Evolutionary conservation across 352 stramenopile genomes (phyloP).

Genomic region (Pythium coloratum): DNA sequence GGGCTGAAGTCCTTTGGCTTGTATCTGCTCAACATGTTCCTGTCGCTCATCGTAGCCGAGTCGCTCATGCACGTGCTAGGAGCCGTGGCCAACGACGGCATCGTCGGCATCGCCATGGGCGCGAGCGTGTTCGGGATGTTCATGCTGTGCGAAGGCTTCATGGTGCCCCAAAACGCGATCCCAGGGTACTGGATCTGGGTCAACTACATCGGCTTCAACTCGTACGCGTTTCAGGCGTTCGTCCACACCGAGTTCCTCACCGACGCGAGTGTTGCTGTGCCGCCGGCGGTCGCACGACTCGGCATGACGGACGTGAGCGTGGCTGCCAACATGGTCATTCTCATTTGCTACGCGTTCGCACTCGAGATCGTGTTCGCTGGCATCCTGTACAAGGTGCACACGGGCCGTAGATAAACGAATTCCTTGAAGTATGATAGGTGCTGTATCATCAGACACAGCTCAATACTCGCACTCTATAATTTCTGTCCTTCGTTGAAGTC

Average conservation of each 20-base stretch:
- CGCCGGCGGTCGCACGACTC: conserved; percentile 35
- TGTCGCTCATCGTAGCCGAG: conserved; percentile 77
- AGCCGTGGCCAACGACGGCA: conserved; percentile 76
- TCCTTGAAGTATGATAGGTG: too few species aligned
- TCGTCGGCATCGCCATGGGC: conserved; percentile 82
- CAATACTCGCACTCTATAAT: too few species aligned
- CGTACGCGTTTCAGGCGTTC: conserved; percentile 83
- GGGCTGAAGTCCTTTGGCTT: conserved; percentile 53
- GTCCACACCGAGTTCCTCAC: conserved; percentile 78
- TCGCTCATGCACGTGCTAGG: conserved; percentile 79
- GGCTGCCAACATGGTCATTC: conserved; percentile 51
- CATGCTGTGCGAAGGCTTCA: conserved; percentile 87
- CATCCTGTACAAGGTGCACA: conserved; percentile 21
- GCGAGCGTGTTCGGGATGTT: conserved; percentile 85
- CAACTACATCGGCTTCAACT: conserved; percentile 88
- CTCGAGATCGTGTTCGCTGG: conserved; percentile 52
- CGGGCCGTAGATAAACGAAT: too few species aligned
- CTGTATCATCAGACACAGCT: too few species aligned
- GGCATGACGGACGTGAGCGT: conserved; percentile 62
- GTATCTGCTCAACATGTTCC: conserved; percentile 70
- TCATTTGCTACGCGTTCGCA: conserved; percentile 42
- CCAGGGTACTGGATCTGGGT: conserved; percentile 76
- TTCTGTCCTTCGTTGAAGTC: too few species aligned
- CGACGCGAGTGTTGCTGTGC: conserved; percentile 20
- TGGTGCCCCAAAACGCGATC: conserved; percentile 64